Evolutionary conservation across 2,329 filamentous ascomycete species (phyloP).

Genomic region (Ophiostoma ulmi): DNA sequence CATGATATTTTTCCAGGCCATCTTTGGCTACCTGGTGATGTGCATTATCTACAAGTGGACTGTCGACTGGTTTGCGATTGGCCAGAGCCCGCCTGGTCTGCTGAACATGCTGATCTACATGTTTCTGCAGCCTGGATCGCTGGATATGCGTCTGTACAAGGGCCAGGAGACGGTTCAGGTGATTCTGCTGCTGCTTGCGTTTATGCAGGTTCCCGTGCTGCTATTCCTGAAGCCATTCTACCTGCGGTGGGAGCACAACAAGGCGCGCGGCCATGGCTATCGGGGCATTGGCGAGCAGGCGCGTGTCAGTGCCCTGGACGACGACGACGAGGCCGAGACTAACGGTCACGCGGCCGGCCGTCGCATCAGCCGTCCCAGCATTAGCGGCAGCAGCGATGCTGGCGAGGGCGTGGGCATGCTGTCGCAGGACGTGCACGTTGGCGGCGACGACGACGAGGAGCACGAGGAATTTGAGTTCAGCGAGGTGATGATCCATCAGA

Average conservation of each 20-base stretch:
- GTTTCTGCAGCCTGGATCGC: conserved; percentile 81
- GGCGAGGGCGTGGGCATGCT: conserved; percentile 83
- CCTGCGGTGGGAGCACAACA: conserved; percentile 89
- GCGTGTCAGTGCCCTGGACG: conserved; percentile 81
- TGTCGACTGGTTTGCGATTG: conserved; percentile 70
- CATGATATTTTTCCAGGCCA: conserved; percentile 99
- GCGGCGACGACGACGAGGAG: conserved; percentile 49
- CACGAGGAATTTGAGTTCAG: conserved; percentile 97
- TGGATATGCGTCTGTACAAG: conserved; percentile 68
- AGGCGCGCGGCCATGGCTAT: conserved; percentile 80
- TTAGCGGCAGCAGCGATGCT: conserved; percentile 54
- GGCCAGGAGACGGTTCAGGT: conserved; percentile 75
- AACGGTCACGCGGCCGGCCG: conserved; percentile 43
- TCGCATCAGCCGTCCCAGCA: conserved; percentile 18
- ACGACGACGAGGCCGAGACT: conserved; percentile 68
- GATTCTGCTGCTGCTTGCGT: conserved; percentile 71
- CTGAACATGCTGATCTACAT: conserved; percentile 99
- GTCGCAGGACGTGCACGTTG: conserved; percentile 56
- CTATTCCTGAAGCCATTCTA: conserved; percentile 95
- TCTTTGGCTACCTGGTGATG: conserved; percentile 92
- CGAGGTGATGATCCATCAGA: conserved; percentile 97
- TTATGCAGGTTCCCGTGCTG: conserved; percentile 81
- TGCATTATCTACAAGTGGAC: conserved; percentile 98
- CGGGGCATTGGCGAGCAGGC: conserved; percentile 86
- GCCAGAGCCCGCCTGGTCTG: conserved; percentile 70